Conservation (phyloP, 257 asterid genomes). For the Fraxinus pennsylvanica region DNA sequence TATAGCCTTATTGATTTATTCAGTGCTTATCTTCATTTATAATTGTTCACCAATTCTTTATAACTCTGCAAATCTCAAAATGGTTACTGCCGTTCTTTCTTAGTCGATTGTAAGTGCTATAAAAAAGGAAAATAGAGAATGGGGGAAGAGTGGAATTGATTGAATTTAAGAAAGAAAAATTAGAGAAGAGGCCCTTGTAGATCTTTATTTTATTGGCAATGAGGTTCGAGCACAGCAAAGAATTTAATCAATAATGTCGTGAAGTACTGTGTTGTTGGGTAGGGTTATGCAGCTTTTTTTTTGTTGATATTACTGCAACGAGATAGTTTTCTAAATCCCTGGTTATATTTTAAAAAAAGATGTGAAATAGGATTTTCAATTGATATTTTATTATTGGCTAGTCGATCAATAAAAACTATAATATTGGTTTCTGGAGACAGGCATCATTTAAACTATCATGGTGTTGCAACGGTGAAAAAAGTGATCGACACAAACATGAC, state of each 20-base stretch:
- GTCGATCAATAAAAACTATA: neutral
- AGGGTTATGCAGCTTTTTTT: slow-evolving; percentile 1
- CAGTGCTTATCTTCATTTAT: neutral
- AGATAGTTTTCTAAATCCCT: neutral
- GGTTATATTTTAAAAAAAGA: neutral
- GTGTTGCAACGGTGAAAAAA: slow-evolving; percentile 91
- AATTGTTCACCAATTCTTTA: neutral
- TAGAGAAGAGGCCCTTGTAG: neutral
- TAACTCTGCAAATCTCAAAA: neutral
- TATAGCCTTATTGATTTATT: neutral
- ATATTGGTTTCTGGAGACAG: slow-evolving; percentile 41
- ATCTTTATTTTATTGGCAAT: neutral
- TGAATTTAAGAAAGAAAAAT: neutral
- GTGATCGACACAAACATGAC: slow-evolving; percentile 88
- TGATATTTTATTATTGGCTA: neutral
- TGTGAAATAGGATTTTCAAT: neutral
- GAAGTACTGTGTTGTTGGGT: neutral
- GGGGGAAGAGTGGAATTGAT: neutral
- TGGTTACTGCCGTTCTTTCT: neutral
- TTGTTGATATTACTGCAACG: neutral
- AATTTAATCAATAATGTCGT: neutral
- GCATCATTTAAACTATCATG: slow-evolving; percentile 93
- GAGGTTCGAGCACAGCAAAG: neutral
- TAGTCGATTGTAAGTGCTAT: neutral
- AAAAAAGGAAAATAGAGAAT: neutral